Evolutionary conservation across 1,284 basidiomycete species (phyloP).

Genomic region (Irpex rosettiformis): DNA sequence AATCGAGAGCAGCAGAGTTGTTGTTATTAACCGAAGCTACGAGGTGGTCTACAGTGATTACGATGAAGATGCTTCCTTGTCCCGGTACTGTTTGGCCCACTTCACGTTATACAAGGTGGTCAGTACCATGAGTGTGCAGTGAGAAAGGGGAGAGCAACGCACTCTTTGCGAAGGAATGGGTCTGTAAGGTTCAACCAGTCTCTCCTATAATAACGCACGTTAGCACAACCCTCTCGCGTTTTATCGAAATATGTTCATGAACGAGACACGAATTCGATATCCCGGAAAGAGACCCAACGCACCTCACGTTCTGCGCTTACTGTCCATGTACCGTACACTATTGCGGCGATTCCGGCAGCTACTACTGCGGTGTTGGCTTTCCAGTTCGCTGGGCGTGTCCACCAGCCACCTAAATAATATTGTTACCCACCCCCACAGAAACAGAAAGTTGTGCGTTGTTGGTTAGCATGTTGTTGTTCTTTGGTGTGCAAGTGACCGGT

Average conservation of each 20-base stretch:
- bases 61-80: constrained; percentile 4
- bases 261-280: too few relatives aligned
- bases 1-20: not conserved
- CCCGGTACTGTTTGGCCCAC: constrained; percentile 33
- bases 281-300: too few relatives aligned
- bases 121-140: not conserved
- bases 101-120: constrained; percentile 12
- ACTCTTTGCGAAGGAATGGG: constrained; percentile 67
- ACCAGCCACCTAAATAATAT: constrained; percentile 60
- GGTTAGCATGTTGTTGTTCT: not conserved
- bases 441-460: not conserved
- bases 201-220: constrained; percentile 15
- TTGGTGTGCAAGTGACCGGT: not conserved
- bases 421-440: constrained; percentile 4
- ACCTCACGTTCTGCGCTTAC: constrained; percentile 67
- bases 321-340: constrained; percentile 57
- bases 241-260: too few relatives aligned
- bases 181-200: constrained; percentile 41
- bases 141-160: not conserved
- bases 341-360: constrained; percentile 51
- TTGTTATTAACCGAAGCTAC: not conserved
- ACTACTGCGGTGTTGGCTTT: constrained; percentile 62
- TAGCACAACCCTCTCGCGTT: not conserved
- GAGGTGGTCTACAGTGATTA: not conserved
- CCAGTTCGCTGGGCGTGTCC: constrained; percentile 71